Percentiles rank a stretch among this genome's conserved stretches.
phyloP scores from a whole-genome alignment of 2,329 filamentous ascomycete genomes.

The Fusarium ambrosium region DNA sequence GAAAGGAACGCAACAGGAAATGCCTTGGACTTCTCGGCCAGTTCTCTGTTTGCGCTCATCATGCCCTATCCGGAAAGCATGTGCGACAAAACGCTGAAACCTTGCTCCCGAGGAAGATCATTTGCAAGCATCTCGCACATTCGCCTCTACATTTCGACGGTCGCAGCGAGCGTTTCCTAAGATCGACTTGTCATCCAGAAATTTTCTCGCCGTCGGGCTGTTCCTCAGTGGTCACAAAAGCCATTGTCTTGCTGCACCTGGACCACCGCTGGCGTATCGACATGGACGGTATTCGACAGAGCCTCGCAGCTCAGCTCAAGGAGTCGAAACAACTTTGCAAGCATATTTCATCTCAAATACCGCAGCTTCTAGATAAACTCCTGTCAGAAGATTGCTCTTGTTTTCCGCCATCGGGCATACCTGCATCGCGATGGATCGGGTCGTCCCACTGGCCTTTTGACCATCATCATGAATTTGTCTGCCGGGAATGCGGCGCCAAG shows the following conservation, averaged over 20 bases:
- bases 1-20: neutral
- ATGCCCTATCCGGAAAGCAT: rapidly evolving
- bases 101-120: neutral
- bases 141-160: neutral
- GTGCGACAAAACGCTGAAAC: neutral
- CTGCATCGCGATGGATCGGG: rapidly evolving
- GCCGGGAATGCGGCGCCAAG: neutral
- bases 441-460: neutral
- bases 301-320: neutral
- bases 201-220: neutral
- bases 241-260: neutral
- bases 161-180: neutral
- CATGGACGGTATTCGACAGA: neutral
- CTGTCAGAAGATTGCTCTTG: slow-evolving; percentile 1
- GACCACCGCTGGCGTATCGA: neutral
- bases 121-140: neutral
- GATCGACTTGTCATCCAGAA: neutral
- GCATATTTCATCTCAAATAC: neutral
- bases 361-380: neutral
- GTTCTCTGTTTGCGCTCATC: neutral
- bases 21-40: neutral
- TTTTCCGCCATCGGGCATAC: neutral
- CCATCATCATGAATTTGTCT: neutral
- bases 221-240: neutral
- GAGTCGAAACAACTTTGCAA: slow-evolving; percentile 1